These are phyloP conservation scores for Colletotrichum lentis DNA, from an alignment of 2,329 filamentous ascomycete genomes.

Conservation along the genomic window DNA sequence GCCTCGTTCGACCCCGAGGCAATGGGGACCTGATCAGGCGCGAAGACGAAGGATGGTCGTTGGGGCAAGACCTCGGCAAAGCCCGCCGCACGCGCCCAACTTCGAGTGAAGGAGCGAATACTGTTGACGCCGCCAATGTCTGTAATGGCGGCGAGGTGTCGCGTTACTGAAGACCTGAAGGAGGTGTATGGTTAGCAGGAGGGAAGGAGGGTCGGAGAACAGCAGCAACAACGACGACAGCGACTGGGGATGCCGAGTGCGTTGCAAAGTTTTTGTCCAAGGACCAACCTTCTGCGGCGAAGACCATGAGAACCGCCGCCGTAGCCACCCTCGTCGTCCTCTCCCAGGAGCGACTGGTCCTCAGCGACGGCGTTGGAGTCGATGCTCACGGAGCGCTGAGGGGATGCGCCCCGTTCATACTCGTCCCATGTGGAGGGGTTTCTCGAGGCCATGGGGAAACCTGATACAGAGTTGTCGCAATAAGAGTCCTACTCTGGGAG, in stretches of 20 bases:
- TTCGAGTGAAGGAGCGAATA: slow-evolving; percentile 90
- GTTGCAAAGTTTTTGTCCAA: not conserved
- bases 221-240: slow-evolving; percentile 42
- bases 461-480: not conserved
- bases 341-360: slow-evolving; percentile 56
- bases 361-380: slow-evolving; percentile 55
- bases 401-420: slow-evolving; percentile 55
- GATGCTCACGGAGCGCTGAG: slow-evolving; percentile 51
- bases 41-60: slow-evolving; percentile 75
- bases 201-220: slow-evolving; percentile 39
- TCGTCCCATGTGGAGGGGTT: slow-evolving; percentile 58
- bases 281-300: slow-evolving; percentile 49
- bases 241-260: not conserved
- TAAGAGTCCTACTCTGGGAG: not conserved
- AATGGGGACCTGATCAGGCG: slow-evolving; percentile 62
- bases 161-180: slow-evolving; percentile 65
- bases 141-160: slow-evolving; percentile 64
- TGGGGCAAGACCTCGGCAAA: slow-evolving; percentile 89
- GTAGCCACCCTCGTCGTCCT: slow-evolving; percentile 48
- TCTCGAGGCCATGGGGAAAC: slow-evolving; percentile 40
- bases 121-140: slow-evolving; percentile 92
- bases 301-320: slow-evolving; percentile 39
- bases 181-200: slow-evolving; percentile 11
- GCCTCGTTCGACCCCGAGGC: slow-evolving; percentile 46
- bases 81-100: slow-evolving; percentile 88